Conservation (phyloP, 108 stramenopile species). For the Conticribra guillardii region DNA sequence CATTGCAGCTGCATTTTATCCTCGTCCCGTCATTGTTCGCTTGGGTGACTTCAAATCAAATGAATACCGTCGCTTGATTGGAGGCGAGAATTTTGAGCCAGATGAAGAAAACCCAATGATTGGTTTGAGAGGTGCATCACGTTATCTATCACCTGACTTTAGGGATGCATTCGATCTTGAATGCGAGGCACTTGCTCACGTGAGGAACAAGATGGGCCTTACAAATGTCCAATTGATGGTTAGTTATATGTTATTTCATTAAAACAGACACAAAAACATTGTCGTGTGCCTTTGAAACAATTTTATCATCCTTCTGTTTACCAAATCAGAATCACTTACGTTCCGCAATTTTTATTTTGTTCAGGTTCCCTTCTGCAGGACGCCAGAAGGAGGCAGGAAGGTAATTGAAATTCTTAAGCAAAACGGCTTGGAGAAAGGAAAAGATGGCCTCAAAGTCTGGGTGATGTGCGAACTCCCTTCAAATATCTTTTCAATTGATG, state of each 20-base stretch:
- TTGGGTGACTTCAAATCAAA: slow-evolving; percentile 57
- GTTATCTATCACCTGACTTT: slow-evolving; percentile 47
- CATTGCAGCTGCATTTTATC: slow-evolving; percentile 53
- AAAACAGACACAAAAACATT: no score
- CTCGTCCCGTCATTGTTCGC: slow-evolving; percentile 51
- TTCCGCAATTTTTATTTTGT: no score
- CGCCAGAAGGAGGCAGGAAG: slow-evolving; percentile 37
- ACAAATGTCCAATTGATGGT: slow-evolving; percentile 51
- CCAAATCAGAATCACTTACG: no score
- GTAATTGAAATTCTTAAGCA: slow-evolving; percentile 43
- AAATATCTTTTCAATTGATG: slow-evolving; percentile 47
- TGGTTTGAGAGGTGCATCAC: slow-evolving; percentile 45
- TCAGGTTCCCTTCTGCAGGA: slow-evolving; percentile 58
- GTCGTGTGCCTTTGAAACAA: no score
- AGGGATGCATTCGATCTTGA: slow-evolving; percentile 51
- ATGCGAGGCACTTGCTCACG: slow-evolving; percentile 43
- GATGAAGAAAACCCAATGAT: slow-evolving; percentile 61
- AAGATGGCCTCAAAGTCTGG: slow-evolving; percentile 47
- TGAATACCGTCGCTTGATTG: slow-evolving; percentile 49
- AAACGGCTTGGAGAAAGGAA: slow-evolving; percentile 40
- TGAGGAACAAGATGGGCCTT: slow-evolving; percentile 56
- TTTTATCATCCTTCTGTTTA: no score
- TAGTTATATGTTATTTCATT: no score
- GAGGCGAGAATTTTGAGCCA: slow-evolving; percentile 54
- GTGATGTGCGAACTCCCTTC: slow-evolving; percentile 61